phyloP scores from a whole-genome alignment of 495 filamentous ascomycete species.

The Penicillium soppii region DNA sequence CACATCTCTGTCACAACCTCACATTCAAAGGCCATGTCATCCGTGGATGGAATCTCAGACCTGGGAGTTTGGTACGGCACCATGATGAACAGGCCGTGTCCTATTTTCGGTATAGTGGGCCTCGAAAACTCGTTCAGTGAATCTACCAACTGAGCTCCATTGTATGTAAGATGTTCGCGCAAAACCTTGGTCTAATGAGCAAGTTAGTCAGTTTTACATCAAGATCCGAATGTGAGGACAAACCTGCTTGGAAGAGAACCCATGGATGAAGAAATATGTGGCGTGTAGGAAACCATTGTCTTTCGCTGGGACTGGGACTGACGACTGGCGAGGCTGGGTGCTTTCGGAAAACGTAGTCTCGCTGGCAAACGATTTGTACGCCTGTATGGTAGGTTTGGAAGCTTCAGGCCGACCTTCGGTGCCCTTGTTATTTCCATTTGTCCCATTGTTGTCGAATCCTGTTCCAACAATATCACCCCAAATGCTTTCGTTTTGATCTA shows the following conservation, averaged over 20 bases:
- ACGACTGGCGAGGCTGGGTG: conserved; percentile 18
- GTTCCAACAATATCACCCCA: conserved; percentile 84
- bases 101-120: conserved; percentile 37
- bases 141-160: conserved; percentile 50
- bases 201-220: conserved; percentile 16
- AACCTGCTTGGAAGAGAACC: conserved; percentile 60
- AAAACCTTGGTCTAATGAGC: conserved; percentile 42
- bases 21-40: conserved; percentile 44
- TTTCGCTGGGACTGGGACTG: conserved; percentile 15
- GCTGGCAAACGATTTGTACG: conserved; percentile 42
- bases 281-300: conserved; percentile 36
- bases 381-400: conserved; percentile 29
- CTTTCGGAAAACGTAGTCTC: conserved; percentile 35
- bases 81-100: conserved; percentile 50
- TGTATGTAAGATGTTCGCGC: conserved; percentile 51
- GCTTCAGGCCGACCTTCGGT: conserved; percentile 27
- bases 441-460: conserved; percentile 33
- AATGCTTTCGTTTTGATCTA: conserved; percentile 73
- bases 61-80: conserved; percentile 51
- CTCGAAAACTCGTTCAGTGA: conserved; percentile 41
- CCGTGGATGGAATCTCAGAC: conserved; percentile 36
- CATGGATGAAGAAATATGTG: conserved; percentile 61
- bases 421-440: conserved; percentile 28
- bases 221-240: conserved; percentile 1
- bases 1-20: conserved; percentile 84